Base-by-base conservation (phyloP, 2,329 filamentous ascomycete species). In the Cladophialophora chaetospira region DNA sequence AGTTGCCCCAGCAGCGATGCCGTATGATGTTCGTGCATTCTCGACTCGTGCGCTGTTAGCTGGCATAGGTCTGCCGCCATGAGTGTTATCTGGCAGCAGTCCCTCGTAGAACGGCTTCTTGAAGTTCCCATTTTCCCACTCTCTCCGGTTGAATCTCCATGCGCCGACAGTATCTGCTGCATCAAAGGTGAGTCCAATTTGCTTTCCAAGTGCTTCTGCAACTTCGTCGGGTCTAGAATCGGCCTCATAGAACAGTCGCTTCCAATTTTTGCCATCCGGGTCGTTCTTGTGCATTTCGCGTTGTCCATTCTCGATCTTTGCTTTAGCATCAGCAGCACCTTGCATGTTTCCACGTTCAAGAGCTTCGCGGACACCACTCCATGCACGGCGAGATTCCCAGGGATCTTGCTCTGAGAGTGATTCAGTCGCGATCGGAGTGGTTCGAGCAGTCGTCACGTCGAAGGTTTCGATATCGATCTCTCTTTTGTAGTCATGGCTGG, bases 221-320 rank as follows among this genome's bases (percentile, higher is more conserved):
- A 62, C 48, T 10, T 44, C 31, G 31, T 57, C 58, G 13, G 17
- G 1, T 4, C 26, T 35, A 13, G 17, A 26, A 3, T 4, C 17
- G 11, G 33, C 25, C 29, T 44, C 35, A 75, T 97, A 99, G 77
- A 94, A 97, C 53, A 88, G 82, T 43, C 91, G 82, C 68, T 91
- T 82, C 93, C 94, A 99, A 36, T 83, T 79, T 40, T 82, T 81
- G 17, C 86, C 86, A 65, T 91, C 88, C 67, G 84, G 84, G 72
- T 97, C 92, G 68, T 84, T 79, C 70, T 83, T 83, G 62, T 92
- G 85, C 75, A 85, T 79, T 72, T 82, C 89, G 11, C 91, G 85
- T 78, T 97, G 93, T 31, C 87, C 85, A 65, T 91, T 89, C 74
- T 97, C 94, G 63, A 97, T 96, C 73, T 90, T 89, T 55, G 83